phyloP scores from a whole-genome alignment of 108 stramenopile genomes.

The Cyclotella distinguenda region DNA sequence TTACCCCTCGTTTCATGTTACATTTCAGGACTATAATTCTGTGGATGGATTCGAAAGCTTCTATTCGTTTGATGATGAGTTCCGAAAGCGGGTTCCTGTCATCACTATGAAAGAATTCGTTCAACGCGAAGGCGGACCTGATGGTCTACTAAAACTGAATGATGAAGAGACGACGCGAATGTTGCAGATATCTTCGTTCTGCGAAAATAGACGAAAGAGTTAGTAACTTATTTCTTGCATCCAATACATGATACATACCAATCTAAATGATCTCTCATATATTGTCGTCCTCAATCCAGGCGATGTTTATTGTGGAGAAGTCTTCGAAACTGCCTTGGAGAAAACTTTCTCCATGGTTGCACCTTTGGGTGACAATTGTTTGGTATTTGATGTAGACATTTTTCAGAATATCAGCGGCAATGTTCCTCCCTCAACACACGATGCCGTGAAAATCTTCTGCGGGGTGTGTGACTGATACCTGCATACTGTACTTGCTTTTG shows the following conservation, averaged over 20 bases:
- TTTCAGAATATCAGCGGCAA: constrained; percentile 32
- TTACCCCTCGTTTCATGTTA: not conserved
- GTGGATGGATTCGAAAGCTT: constrained; percentile 81
- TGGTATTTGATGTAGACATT: constrained; percentile 67
- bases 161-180: constrained; percentile 21
- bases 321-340: constrained; percentile 13
- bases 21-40: constrained; percentile 42
- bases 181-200: constrained; percentile 39
- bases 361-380: constrained; percentile 40
- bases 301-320: constrained; percentile 42
- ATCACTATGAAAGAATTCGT: constrained; percentile 47
- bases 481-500: too few species aligned
- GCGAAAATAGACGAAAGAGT: constrained; percentile 55
- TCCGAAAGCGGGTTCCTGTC: constrained; percentile 53
- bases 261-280: constrained; percentile 25
- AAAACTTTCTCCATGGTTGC: constrained; percentile 23
- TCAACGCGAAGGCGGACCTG: constrained; percentile 43
- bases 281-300: constrained; percentile 10
- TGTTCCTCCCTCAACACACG: not conserved
- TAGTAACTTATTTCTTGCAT: constrained; percentile 1
- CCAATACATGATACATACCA: constrained; percentile 21
- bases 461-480: constrained; percentile 22
- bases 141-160: constrained; percentile 40
- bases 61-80: constrained; percentile 65
- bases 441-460: constrained; percentile 33